Base-by-base conservation (phyloP, 306 rosid genomes). In the Gynostemma pentaphyllum region DNA sequence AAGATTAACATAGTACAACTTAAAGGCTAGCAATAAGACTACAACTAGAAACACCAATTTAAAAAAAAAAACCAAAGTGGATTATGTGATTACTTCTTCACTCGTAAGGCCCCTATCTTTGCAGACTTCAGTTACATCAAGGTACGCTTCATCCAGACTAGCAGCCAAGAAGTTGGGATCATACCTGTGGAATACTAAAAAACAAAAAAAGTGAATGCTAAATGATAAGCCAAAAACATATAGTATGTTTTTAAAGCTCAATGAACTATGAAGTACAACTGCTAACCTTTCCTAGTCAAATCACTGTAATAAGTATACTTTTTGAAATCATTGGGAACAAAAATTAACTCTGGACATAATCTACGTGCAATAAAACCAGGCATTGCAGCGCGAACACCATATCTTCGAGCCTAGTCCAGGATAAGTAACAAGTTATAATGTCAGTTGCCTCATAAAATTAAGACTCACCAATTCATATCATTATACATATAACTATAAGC, bases 331-430 rank as follows among this genome's bases (percentile, higher is more conserved):
- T 36, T 18, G 14, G 95, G 92, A 52, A 84, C 96, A 72, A 92
- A 80, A 75, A 92, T 78, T 72, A 92, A 77, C 69, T 82, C 82
- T 0, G 94, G 98, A 72, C 98, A 92, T 57, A 92, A 73, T 76
- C 78, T 92, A 42, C 81, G 75, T 15, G 95, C 96, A 79, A 88
- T 92, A 72, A 92, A 92, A 19, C 98, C 98, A 53, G 98, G 98
- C 98, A 92, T 92, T 53, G 95, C 96, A 74, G 96, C 85, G 65
- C 98, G 90, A 82, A 92, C 95, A 30, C 98, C 98, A 62, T 77
- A 92, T 69, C 76, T 92, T 70, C 96, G 78, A 2, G 98, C 98
- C 98, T 91, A 37, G 4, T 39, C 37, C 57, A 48, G 36, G 12
- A 19, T 47, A 64, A 45, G 16, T 16, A 46, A 7, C 55, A 47